Evolutionary conservation across 306 rosid species (phyloP).

Genomic region (Oxytropis ochrocephala): DNA sequence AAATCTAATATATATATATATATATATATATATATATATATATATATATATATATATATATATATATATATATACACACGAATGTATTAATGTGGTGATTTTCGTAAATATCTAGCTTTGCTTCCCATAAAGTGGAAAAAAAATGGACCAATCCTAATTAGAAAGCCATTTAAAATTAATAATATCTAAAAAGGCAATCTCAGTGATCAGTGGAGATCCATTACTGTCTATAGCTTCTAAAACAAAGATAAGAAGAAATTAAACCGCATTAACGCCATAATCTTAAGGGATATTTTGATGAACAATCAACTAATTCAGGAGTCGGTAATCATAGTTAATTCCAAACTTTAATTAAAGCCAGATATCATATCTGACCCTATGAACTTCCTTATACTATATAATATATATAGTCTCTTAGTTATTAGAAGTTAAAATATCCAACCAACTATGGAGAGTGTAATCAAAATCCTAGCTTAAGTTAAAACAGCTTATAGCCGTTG

Average conservation of each 20-base stretch:
- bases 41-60: no score
- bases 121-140: conserved; percentile 31
- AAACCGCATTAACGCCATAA: not conserved
- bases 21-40: no score
- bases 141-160: conserved; percentile 31
- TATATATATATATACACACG: no score
- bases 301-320: not conserved
- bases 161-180: conserved; percentile 27
- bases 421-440: no score
- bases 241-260: not conserved
- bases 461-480: no score
- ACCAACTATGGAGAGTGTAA: no score
- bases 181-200: not conserved
- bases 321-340: not conserved
- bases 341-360: not conserved
- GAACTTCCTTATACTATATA: conserved; percentile 24
- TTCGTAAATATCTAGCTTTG: not conserved
- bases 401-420: not conserved
- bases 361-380: not conserved
- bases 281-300: conserved; percentile 24
- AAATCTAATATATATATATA: no score
- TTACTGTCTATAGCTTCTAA: not conserved
- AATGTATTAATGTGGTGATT: no score
- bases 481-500: no score
- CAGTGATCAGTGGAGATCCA: conserved; percentile 45